Evolutionary conservation across 139 green algal species (phyloP).

Genomic region (Tetraselmis chui): DNA sequence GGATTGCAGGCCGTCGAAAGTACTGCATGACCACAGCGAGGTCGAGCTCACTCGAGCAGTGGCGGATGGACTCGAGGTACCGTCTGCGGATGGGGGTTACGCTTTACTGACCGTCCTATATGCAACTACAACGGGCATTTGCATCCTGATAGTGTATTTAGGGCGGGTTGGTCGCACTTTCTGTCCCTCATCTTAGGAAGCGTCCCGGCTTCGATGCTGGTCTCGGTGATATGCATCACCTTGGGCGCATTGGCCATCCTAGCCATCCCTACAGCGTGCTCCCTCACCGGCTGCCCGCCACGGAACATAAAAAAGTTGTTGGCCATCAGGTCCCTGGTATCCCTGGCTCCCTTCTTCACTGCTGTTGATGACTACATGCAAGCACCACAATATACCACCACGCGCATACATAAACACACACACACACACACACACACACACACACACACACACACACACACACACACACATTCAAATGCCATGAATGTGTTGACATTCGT

Average conservation of each 20-base stretch:
- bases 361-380: too few relatives aligned
- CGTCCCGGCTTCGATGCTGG: neutral
- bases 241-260: neutral
- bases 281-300: neutral
- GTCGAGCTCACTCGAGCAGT: neutral
- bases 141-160: too few relatives aligned
- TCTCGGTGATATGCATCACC: neutral
- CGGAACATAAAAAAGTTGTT: neutral
- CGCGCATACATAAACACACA: too few relatives aligned
- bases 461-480: too few relatives aligned
- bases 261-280: neutral
- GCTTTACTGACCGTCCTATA: too few relatives aligned
- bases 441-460: too few relatives aligned
- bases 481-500: too few relatives aligned
- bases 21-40: conserved; percentile 11
- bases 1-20: conserved; percentile 3
- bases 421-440: too few relatives aligned
- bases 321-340: neutral
- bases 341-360: too few relatives aligned
- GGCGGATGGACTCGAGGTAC: neutral
- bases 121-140: too few relatives aligned
- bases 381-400: too few relatives aligned
- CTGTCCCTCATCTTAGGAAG: neutral
- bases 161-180: too few relatives aligned
- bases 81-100: neutral